Conservation (phyloP, 257 asterid species). For the Solanum chiquidenum region DNA sequence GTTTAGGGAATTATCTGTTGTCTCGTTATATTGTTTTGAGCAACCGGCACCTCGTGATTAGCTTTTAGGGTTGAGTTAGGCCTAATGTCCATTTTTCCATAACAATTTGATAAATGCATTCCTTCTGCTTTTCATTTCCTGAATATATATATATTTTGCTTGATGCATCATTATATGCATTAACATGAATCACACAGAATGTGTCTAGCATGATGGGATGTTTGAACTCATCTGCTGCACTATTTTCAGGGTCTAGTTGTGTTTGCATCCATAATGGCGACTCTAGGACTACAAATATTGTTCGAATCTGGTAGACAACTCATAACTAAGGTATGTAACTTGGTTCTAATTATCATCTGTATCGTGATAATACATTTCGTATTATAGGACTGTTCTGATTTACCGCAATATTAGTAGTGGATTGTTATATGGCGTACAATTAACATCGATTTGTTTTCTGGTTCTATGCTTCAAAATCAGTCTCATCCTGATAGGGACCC, state of each 20-base stretch:
- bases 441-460: neutral
- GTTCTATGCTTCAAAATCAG: constrained; percentile 20
- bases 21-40: neutral
- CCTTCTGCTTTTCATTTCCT: neutral
- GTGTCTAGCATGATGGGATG: neutral
- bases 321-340: constrained; percentile 44
- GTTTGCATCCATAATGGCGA: constrained; percentile 93
- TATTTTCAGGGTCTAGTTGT: constrained; percentile 74
- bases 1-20: neutral
- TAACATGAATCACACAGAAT: neutral
- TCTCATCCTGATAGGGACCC: constrained; percentile 45
- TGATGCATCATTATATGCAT: neutral
- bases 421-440: neutral
- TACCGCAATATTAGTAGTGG: neutral
- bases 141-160: neutral
- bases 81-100: neutral
- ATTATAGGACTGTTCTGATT: neutral
- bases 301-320: constrained; percentile 73
- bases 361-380: neutral
- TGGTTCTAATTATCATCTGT: neutral
- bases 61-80: neutral
- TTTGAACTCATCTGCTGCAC: neutral
- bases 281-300: constrained; percentile 79
- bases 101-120: neutral
- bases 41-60: neutral